phyloP scores from a whole-genome alignment of 2,329 filamentous ascomycete genomes.

The Fusarium dimerum region DNA sequence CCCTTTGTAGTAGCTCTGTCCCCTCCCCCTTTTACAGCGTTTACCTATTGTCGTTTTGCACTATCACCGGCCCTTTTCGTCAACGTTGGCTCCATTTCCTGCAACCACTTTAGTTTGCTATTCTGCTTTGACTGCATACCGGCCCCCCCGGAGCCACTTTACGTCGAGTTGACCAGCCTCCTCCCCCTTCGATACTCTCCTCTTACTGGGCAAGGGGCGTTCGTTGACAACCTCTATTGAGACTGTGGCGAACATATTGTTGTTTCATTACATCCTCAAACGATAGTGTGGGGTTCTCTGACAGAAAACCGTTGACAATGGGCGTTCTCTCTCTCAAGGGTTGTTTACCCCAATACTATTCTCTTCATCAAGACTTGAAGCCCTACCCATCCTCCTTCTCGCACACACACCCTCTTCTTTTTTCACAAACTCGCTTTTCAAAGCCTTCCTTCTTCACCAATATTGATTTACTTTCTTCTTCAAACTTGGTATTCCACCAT shows the following conservation, averaged over 20 bases:
- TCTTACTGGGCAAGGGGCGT: not conserved
- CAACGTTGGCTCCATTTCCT: too few species aligned
- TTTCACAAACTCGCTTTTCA: not conserved
- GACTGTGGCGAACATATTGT: not conserved
- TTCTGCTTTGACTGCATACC: too few species aligned
- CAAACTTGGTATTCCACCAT: not conserved
- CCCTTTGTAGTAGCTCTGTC: too few species aligned
- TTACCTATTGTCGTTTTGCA: too few species aligned
- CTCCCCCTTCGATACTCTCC: too few species aligned
- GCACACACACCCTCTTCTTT: not conserved
- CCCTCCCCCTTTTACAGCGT: too few species aligned
- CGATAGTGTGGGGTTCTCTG: not conserved
- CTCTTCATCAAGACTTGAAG: not conserved
- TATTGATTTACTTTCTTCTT: not conserved
- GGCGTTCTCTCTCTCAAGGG: not conserved
- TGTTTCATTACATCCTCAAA: not conserved
- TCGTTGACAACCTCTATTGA: not conserved
- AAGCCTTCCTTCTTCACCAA: not conserved
- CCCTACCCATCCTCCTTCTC: not conserved
- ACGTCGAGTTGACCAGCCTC: too few species aligned
- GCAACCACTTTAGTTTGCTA: too few species aligned
- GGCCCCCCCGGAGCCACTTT: too few species aligned
- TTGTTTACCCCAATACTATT: not conserved
- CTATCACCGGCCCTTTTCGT: too few species aligned
- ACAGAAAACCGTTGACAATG: not conserved